Evolutionary conservation across 805 yeast species (phyloP), one percentile per base, ranked within the genome.

Genomic region (Teunomyces barrocoloradensis): DNA sequence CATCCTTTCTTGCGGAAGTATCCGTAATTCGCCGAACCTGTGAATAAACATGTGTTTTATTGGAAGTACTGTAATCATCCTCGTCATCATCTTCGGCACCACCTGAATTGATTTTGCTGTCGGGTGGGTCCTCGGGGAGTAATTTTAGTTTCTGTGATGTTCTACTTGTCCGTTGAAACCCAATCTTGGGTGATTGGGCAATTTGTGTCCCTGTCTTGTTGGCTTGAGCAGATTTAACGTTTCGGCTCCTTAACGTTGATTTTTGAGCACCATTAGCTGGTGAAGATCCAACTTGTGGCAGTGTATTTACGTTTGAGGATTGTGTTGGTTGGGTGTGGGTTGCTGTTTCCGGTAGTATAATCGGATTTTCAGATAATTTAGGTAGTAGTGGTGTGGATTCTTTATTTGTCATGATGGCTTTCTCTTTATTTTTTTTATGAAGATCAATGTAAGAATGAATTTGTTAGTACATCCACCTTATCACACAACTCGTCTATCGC

Each of bases 1-100:
- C 98, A 71, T 92, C 98, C 53, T 83, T 85, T 55, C 97, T 75
- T 0, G 97, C 97, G 0, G 94, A 85, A 17, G 86, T 77, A 54
- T 92, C 97, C 29, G 85, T 89, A 53, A 91, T 91, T 51, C 86
- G 77, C 46, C 84, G 79, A 9, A 88, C 90, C 60, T 91, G 96
- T 0, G 96, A 85, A 62, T 89, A 87, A 4, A 89, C 90, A 42
- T 81, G 84, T 42, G 57, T 48, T 25, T 55, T 52, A 4, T 48
- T 42, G 13, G 50, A 66, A 10, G 52, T 69, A 53, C 61, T 64
- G 25, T 63, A 75, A 13, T 62, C 73, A 23, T 63, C 64, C 18
- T 48, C 60, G 12, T 48, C 58, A 18, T 53, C 56, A 15, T 51
- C 51, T 13, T 43, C 53, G 46, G 61, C 62, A 33, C 61, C 64